A percentile compares a stretch with the other conserved stretches of the same genome.
Evolutionary conservation across 257 asterid species (phyloP).

Genomic region (Voacanga thouarsii): DNA sequence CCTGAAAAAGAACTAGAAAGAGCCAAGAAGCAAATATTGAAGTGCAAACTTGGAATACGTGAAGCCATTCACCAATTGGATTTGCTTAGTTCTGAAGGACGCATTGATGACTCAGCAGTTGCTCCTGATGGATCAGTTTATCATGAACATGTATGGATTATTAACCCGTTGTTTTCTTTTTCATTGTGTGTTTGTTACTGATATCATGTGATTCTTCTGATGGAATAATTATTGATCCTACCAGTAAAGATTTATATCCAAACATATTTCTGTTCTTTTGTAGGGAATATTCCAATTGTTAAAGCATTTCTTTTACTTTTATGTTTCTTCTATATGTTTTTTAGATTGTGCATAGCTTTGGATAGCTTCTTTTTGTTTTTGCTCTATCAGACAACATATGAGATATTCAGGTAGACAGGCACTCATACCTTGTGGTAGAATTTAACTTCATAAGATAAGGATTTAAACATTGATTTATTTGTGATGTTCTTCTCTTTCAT

Average conservation of each 20-base stretch:
- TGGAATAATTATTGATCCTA: background rate
- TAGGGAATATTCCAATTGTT: background rate
- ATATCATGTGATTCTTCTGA: background rate
- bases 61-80: constrained; percentile 84
- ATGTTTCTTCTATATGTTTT: background rate
- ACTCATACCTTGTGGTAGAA: background rate
- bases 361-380: background rate
- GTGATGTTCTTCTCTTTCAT: constrained; percentile 23
- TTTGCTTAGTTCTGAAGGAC: constrained; percentile 77
- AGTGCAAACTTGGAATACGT: constrained; percentile 92
- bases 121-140: constrained; percentile 93
- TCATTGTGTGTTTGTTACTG: background rate
- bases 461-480: constrained; percentile 9
- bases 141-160: constrained; percentile 70
- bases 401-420: no score
- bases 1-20: constrained; percentile 87
- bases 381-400: no score
- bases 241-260: background rate
- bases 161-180: constrained; percentile 5
- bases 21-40: constrained; percentile 76
- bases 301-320: background rate
- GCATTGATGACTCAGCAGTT: constrained; percentile 56
- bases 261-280: background rate
- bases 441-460: background rate
- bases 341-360: background rate